Base-by-base conservation (phyloP, 768 basidiomycete species). In the Trametes sanguinea region DNA sequence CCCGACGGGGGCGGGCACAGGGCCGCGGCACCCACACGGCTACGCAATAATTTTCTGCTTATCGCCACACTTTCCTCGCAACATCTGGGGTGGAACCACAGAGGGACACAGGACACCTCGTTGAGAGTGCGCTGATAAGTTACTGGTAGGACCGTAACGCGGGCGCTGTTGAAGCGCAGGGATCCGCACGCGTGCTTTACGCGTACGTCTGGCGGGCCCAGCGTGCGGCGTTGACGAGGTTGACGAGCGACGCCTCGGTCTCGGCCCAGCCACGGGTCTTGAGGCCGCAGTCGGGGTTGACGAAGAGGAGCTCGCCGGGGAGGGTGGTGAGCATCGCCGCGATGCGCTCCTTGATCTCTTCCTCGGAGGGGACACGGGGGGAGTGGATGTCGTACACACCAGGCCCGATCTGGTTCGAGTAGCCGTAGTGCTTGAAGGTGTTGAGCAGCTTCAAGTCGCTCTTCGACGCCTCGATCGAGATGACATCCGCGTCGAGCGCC, bases 371-470 rank as follows among this genome's bases (percentile, higher is more conserved):
- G 65, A 99, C 92, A 86, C 97, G 95, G 65, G 97, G 97, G 69
- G 95, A 98, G 83, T 98, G 97, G 80, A 99, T 97, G 76, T 98
- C 95, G 74, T 97, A 97, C 73, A 97, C 94, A 84, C 94, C 96
- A 17, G 96, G 96, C 61, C 96, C 95, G 73, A 98, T 98, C 80
- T 93, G 88, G 83, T 95, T 96, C 60, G 92, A 90, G 84, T 98
- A 98, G 46, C 92, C 91, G 76, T 93, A 91, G 62, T 90, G 81
- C 83, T 92, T 88, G 90, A 98, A 99, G 70, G 94, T 95, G 65
- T 87, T 85, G 71, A 99, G 81, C 63, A 99, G 85, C 82, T 98
- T 98, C 89, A 98, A 89, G 84, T 98, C 95, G 70, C 88, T 89
- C 90, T 98, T 98, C 67, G 94, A 96, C 51, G 95, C 94, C 78